phyloP scores from a whole-genome alignment of 208 protist genomes.

The Kentomonas sorsogonicus region DNA sequence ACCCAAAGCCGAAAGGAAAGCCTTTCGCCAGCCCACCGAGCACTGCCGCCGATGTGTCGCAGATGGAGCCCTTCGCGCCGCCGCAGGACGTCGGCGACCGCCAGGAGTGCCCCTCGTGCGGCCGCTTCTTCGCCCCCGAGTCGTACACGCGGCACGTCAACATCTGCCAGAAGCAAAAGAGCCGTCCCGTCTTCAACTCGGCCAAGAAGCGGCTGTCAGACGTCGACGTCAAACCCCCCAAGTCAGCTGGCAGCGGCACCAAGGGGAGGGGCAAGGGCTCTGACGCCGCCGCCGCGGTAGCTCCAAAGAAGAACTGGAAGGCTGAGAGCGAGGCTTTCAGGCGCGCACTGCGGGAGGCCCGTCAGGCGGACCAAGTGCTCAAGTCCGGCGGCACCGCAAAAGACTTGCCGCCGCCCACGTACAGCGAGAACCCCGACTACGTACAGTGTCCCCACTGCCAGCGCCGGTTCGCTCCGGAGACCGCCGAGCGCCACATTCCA shows the following conservation, averaged over 20 bases:
- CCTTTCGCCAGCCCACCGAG: too few species aligned
- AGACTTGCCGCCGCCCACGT: conserved; percentile 83
- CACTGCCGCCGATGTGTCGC: neutral
- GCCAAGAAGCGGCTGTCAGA: conserved; percentile 36
- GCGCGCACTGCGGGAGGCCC: conserved; percentile 63
- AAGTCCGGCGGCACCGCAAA: conserved; percentile 63
- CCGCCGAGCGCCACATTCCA: conserved; percentile 84
- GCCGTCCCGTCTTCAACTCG: conserved; percentile 71
- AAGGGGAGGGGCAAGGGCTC: neutral
- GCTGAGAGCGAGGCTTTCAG: conserved; percentile 81
- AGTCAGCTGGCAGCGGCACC: neutral
- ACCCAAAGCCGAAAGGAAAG: too few species aligned
- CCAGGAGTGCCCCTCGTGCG: conserved; percentile 65
- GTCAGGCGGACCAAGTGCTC: conserved; percentile 67
- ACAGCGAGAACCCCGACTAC: conserved; percentile 82
- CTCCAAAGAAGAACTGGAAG: conserved; percentile 77
- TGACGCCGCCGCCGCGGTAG: conserved; percentile 2
- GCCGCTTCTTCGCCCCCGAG: conserved; percentile 66
- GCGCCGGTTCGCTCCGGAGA: conserved; percentile 75
- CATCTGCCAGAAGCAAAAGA: conserved; percentile 45
- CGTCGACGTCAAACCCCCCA: conserved; percentile 11
- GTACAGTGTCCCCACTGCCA: conserved; percentile 81
- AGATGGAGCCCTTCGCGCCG: neutral
- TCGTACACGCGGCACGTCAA: conserved; percentile 59
- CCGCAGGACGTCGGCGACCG: conserved; percentile 14